Base-by-base conservation (phyloP, 495 filamentous ascomycete genomes). In the Penicillium argentinense region DNA sequence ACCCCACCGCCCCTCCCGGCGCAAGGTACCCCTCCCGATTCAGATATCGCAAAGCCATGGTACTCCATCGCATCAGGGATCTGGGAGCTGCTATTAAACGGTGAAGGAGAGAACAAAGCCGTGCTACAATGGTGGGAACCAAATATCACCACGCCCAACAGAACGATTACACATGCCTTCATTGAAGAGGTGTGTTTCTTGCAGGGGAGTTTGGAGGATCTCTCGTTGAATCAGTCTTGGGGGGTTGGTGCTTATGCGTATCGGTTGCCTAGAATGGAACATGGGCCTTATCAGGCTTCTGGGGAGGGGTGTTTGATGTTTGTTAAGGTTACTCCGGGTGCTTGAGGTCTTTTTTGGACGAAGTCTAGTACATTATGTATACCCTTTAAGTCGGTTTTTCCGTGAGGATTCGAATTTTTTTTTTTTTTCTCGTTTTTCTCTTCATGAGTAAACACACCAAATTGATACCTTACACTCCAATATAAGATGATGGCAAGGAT, bases 91-190 rank as follows among this genome's bases (percentile, higher is more conserved):
- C 25, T 50, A 4, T 26, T 63, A 5, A 63, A 61, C n/a, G 60
- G 57, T 4, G 16, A 42, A 2, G 22, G 17, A 24, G 45, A 60
- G 4, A 33, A 56, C n/a, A 58, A 58, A 40, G 48, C 59, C 7
- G 53, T 45, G 16, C 36, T 62, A 6, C 56, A 62, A 46, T 62
- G 59, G 59, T 62, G 53, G 49, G 59, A 62, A 23, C 59, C 59
- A 4, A 39, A 56, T 24, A 43, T 38, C 6, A 28, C 23, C 0
- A 51, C 51, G 0, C 13, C 28, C 0, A 44, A 53, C 13, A 39
- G 47, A 6, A 50, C 45, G 5, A 63, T 63, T 9, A 56, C 54
- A 21, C 57, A 63, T 24, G 39, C 60, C 9, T 63, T 51, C 41
- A 45, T 49, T 14, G 60, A 63, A 42, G 60, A 63, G 24, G 60